Percentiles rank a stretch among this genome's conserved stretches.
phyloP scores from a whole-genome alignment of 2,329 filamentous ascomycete genomes.

The Aureobasidium namibiae region DNA sequence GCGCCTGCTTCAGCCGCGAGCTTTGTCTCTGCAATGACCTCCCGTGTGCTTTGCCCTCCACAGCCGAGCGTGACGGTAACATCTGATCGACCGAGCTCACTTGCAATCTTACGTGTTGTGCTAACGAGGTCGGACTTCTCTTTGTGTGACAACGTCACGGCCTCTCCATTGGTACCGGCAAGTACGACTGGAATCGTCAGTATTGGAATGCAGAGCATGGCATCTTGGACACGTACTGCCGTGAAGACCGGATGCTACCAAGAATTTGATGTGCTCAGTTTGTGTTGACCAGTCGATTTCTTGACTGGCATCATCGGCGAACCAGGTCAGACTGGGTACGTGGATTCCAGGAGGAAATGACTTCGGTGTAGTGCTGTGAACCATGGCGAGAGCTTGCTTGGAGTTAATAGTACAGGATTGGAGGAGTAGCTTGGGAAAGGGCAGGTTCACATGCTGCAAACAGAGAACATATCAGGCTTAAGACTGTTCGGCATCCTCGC shows the following conservation, averaged over 20 bases:
- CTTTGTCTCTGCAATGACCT: constrained; percentile 33
- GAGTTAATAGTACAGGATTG: no score
- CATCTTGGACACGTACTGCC: constrained; percentile 34
- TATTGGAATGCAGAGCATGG: constrained; percentile 26
- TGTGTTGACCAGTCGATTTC: constrained; percentile 51
- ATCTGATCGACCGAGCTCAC: constrained; percentile 54
- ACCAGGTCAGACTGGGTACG: constrained; percentile 50
- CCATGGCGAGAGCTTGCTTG: background rate
- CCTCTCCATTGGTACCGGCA: constrained; percentile 76
- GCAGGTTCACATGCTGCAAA: background rate
- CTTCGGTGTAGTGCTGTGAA: background rate
- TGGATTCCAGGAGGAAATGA: constrained; percentile 45
- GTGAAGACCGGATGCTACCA: constrained; percentile 46
- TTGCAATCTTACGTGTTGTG: constrained; percentile 62
- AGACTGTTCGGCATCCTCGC: background rate
- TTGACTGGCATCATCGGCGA: constrained; percentile 39
- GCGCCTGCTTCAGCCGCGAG: constrained; percentile 31
- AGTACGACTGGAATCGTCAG: constrained; percentile 56
- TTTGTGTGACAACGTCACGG: constrained; percentile 63
- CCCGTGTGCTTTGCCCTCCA: constrained; percentile 34
- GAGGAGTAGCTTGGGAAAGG: no score
- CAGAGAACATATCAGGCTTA: background rate
- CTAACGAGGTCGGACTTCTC: constrained; percentile 62
- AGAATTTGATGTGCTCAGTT: constrained; percentile 45
- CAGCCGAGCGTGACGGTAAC: constrained; percentile 71